Conservation (phyloP, 352 stramenopile genomes). For the Phytophthora sojae region DNA sequence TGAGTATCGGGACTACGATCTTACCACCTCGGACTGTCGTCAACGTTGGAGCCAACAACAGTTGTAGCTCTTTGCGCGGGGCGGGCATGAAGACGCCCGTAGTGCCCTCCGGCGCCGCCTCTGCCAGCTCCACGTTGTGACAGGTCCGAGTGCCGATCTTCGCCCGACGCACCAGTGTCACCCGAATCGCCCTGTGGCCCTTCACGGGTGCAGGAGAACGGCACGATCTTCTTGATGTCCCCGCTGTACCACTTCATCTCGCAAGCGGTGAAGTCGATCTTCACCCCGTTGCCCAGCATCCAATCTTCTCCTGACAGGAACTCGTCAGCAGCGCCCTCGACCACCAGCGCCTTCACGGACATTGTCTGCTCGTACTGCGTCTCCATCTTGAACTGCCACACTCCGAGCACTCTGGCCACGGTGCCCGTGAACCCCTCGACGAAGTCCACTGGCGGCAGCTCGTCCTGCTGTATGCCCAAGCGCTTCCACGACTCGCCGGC, state of each 20-base stretch:
- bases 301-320: background rate
- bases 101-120: constrained; percentile 1
- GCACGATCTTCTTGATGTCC: background rate
- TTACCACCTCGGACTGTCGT: no score
- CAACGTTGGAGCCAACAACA: constrained; percentile 4
- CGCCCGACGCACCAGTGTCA: background rate
- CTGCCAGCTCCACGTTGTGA: background rate
- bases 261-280: constrained; percentile 11
- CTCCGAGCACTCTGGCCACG: constrained; percentile 1
- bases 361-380: constrained; percentile 7
- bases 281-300: constrained; percentile 1
- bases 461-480: no score
- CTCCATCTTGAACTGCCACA: background rate
- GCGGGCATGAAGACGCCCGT: background rate
- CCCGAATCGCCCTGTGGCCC: background rate
- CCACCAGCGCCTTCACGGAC: background rate
- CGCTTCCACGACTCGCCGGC: no score
- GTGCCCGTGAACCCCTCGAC: no score
- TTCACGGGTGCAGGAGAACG: no score
- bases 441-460: no score
- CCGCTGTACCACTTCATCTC: no score
- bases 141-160: background rate
- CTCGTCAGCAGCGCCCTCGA: background rate
- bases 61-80: background rate
- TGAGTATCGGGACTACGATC: no score